phyloP scores from a whole-genome alignment of 208 protist species.

The Trypanosomatidae sp. region DNA sequence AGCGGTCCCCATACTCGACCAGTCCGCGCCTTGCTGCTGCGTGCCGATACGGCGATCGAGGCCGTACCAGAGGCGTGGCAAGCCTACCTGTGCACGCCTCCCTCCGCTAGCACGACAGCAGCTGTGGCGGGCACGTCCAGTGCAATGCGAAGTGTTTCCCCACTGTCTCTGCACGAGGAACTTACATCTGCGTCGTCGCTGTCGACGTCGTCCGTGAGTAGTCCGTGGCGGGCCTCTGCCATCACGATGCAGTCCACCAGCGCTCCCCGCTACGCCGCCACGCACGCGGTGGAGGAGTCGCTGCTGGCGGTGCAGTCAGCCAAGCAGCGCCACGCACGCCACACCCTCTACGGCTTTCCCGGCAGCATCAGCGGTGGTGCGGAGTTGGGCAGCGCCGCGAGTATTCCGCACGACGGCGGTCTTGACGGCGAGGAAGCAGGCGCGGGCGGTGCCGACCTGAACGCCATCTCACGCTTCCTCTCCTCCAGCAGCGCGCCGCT shows the following conservation, averaged over 20 bases:
- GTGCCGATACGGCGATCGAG: conserved; percentile 48
- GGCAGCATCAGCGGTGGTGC: too few species aligned
- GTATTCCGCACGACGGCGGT: neutral
- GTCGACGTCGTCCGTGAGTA: too few species aligned
- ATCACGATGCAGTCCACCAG: neutral
- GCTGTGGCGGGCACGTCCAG: too few species aligned
- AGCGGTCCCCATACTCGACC: neutral
- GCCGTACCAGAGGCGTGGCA: conserved; percentile 16
- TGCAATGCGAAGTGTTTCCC: too few species aligned
- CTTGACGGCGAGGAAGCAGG: neutral
- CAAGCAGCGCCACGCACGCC: conserved; percentile 22
- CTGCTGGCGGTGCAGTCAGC: conserved; percentile 13
- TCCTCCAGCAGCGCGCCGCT: too few species aligned
- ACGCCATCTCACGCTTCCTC: too few species aligned
- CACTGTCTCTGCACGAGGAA: too few species aligned
- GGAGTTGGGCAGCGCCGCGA: too few species aligned
- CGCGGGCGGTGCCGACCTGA: neutral
- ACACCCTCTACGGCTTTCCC: conserved; percentile 18
- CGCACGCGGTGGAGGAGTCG: conserved; percentile 17
- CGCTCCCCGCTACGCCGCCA: conserved; percentile 9
- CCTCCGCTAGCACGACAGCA: conserved; percentile 2
- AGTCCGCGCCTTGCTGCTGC: conserved; percentile 36
- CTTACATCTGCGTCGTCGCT: too few species aligned
- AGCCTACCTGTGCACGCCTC: neutral
- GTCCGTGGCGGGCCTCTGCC: conserved; percentile 7